Evolutionary conservation across 2,329 filamentous ascomycete species (phyloP).

Genomic region (Clonostachys solani): DNA sequence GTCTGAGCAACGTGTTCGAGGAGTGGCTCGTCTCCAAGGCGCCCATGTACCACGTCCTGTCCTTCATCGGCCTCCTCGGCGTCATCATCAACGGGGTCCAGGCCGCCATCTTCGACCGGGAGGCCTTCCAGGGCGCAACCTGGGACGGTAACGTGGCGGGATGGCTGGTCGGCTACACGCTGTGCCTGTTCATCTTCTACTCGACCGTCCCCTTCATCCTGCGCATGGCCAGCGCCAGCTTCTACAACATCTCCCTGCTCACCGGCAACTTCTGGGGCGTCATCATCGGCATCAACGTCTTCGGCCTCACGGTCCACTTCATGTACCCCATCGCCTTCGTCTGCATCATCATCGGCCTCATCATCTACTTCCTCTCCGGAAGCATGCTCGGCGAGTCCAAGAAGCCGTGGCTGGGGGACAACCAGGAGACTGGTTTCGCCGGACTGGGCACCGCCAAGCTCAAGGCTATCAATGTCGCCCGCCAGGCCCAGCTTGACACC

Average conservation of each 20-base stretch:
- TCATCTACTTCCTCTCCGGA: constrained; percentile 84
- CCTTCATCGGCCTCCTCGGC: constrained; percentile 84
- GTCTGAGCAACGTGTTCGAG: constrained; percentile 84
- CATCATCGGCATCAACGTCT: constrained; percentile 84
- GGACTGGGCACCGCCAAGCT: constrained; percentile 84
- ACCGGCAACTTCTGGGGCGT: constrained; percentile 98
- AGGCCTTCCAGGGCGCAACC: constrained; percentile 58
- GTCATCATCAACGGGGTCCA: constrained; percentile 89
- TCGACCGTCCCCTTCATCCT: constrained; percentile 81
- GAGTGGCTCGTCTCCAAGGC: constrained; percentile 88
- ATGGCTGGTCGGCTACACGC: constrained; percentile 86
- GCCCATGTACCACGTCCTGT: constrained; percentile 89
- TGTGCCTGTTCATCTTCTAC: constrained; percentile 83
- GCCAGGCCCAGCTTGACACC: constrained; percentile 26
- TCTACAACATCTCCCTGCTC: constrained; percentile 93
- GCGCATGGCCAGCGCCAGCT: constrained; percentile 84
- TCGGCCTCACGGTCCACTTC: constrained; percentile 76
- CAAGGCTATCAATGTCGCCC: constrained; percentile 59
- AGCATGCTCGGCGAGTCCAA: constrained; percentile 78
- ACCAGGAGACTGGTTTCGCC: constrained; percentile 76
- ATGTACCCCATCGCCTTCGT: constrained; percentile 96
- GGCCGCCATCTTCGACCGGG: constrained; percentile 86
- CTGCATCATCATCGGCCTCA: constrained; percentile 79
- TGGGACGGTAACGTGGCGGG: constrained; percentile 69
- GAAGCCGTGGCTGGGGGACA: constrained; percentile 91